These are phyloP conservation scores for Penicillium flavigenum DNA, from an alignment of 495 filamentous ascomycete species.

Conservation along the genomic window DNA sequence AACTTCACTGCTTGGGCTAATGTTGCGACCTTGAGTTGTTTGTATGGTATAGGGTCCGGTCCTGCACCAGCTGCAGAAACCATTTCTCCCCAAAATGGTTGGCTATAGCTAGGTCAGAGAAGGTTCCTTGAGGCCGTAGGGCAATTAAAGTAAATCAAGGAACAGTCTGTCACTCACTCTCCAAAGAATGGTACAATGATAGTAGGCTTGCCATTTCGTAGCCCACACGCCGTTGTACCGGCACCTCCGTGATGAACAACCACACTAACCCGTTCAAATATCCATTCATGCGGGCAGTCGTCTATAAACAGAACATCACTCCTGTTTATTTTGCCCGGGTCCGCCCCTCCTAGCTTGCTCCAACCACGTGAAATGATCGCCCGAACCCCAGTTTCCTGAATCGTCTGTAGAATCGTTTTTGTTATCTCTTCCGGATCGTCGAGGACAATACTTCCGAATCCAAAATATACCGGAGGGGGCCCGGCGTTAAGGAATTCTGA, in stretches of 20 bases:
- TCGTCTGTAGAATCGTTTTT: slow-evolving; percentile 48
- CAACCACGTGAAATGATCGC: slow-evolving; percentile 60
- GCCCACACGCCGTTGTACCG: slow-evolving; percentile 59
- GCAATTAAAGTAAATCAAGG: background rate
- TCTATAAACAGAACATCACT: slow-evolving; percentile 51
- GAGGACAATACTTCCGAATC: slow-evolving; percentile 63
- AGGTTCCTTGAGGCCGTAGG: background rate
- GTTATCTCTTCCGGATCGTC: slow-evolving; percentile 54
- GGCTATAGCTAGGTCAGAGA: slow-evolving; percentile 27
- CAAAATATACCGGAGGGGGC: slow-evolving; percentile 58
- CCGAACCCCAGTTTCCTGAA: slow-evolving; percentile 47
- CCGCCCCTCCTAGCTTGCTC: slow-evolving; percentile 47
- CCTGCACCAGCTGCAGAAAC: slow-evolving; percentile 60
- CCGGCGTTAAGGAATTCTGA: slow-evolving; percentile 48
- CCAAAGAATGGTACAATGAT: slow-evolving; percentile 63
- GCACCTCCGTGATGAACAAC: slow-evolving; percentile 65
- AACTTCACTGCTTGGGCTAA: slow-evolving; percentile 68
- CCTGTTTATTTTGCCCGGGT: slow-evolving; percentile 22
- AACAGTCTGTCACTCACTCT: slow-evolving; percentile 37
- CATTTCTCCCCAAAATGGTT: slow-evolving; percentile 79
- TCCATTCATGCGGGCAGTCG: slow-evolving; percentile 63
- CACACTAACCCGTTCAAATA: slow-evolving; percentile 57
- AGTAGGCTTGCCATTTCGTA: slow-evolving; percentile 54
- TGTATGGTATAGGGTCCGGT: slow-evolving; percentile 61
- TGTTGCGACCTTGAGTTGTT: slow-evolving; percentile 59